Percentiles rank a stretch among this genome's conserved stretches.
Conservation (phyloP, 106 monocot genomes). For the Dioscorea zingiberensis region DNA sequence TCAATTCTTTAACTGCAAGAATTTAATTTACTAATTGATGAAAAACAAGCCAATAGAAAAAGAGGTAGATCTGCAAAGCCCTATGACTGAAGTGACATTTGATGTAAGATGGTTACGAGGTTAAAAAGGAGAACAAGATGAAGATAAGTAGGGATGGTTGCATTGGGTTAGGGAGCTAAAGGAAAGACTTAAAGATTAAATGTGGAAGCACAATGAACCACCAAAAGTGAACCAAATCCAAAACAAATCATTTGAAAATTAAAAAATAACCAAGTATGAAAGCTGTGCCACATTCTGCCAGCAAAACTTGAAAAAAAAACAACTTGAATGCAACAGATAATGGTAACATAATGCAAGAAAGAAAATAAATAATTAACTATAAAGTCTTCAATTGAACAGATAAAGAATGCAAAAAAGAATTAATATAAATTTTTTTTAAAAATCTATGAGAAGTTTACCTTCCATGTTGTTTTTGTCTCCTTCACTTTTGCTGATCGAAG, state of each 20-base stretch:
- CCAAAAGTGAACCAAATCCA: not conserved
- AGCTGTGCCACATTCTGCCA: not conserved
- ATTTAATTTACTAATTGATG: no score
- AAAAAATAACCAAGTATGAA: not conserved
- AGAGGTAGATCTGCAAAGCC: no score
- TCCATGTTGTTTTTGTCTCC: slow-evolving; percentile 67
- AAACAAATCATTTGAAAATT: not conserved
- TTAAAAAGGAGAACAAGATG: no score
- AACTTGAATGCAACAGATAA: no score
- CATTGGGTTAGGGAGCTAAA: no score
- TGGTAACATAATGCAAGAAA: not conserved
- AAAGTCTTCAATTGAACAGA: not conserved
- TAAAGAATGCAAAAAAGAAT: not conserved
- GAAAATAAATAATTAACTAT: not conserved
- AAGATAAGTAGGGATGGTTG: no score
- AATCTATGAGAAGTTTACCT: slow-evolving; percentile 32
- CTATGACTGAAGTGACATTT: no score
- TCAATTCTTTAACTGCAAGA: no score
- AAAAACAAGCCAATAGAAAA: no score
- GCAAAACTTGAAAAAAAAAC: no score
- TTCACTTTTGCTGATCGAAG: slow-evolving; percentile 51
- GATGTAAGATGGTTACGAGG: no score
- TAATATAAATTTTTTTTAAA: not conserved
- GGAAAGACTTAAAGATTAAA: no score
- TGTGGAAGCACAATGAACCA: not conserved